Base-by-base conservation (phyloP, 176 grass and related monocot genomes). In the Ensete ventricosum region DNA sequence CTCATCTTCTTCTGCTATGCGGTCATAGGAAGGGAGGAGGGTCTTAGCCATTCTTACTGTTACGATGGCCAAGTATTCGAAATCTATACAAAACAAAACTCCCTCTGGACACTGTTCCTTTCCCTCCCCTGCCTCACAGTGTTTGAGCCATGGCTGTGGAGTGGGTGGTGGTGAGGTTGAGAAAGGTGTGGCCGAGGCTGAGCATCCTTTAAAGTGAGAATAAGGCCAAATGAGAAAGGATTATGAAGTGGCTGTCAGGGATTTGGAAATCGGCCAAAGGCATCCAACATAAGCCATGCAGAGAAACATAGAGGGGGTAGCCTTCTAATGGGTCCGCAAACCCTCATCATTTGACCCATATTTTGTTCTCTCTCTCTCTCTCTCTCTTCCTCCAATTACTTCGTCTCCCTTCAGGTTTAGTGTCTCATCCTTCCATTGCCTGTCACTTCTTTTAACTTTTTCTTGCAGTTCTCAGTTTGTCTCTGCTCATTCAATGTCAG, bases 291-390 rank as follows among this genome's bases (percentile, higher is more conserved):
- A 68, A 25, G 5, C 51, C 2, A 73, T 73, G 67, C 14, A 49
- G 34, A 43, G 4, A 43, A 43, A 5, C 34, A 43, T 43, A 3
- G 34, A 43, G 34, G 34, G 34, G 34, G 34, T 43, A 43, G 34
- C 34, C 34, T 43, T 43, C 34, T 49, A 49, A 69, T 50, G 67
- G 14, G 27, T 49, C 29, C 34, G 2, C 67, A 14, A 69, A 69
- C 17, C 27, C 29, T 69, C 67, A 9, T 69, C 27, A 49, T 69
- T 69, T 69, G 67, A 69, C 67, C 67, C 67, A 50, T 69, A 69
- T 69, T 69, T 69, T 69, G 34, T 69, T 69, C 34, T 69, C 67
- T 16, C 14, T 6, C 34, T 43, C 29, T 4, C 29, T n/a, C 5
- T 9, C 9, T 23, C 34, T 11, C 13, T 24, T 50, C 7, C 34